phyloP scores from a whole-genome alignment of 2,329 filamentous ascomycete genomes.

The Dactylellina parvicollis region DNA sequence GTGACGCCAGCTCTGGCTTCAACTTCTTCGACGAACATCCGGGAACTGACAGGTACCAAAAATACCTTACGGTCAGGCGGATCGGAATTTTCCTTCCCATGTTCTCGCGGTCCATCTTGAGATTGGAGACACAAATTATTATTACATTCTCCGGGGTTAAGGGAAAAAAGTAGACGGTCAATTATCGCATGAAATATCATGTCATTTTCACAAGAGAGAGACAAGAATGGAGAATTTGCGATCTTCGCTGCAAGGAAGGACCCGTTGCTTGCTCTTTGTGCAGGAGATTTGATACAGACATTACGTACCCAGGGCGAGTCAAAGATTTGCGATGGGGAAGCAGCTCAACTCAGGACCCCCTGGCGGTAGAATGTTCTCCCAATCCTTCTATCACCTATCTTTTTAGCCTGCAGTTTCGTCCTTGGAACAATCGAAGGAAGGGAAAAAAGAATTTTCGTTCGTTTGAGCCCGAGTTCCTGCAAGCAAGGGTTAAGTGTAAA shows the following conservation, averaged over 20 bases:
- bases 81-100: slow-evolving; percentile 33
- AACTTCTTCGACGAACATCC: slow-evolving; percentile 4
- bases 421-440: slow-evolving; percentile 44
- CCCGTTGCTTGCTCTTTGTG: slow-evolving; percentile 13
- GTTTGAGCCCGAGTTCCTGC: slow-evolving; percentile 47
- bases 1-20: slow-evolving; percentile 26
- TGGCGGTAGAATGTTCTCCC: slow-evolving; percentile 52
- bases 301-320: slow-evolving; percentile 19
- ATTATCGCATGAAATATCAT: slow-evolving; percentile 14
- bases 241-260: slow-evolving; percentile 35
- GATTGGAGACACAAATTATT: slow-evolving; percentile 24
- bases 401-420: slow-evolving; percentile 34
- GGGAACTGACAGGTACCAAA: slow-evolving; percentile 8
- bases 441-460: slow-evolving; percentile 41
- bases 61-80: slow-evolving; percentile 29
- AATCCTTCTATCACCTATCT: slow-evolving; percentile 53
- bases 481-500: slow-evolving; percentile 30
- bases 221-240: slow-evolving; percentile 42
- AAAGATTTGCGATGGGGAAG: slow-evolving; percentile 47
- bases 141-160: slow-evolving; percentile 52
- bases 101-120: not conserved
- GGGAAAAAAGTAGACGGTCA: not conserved
- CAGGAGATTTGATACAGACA: slow-evolving; percentile 1
- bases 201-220: slow-evolving; percentile 11
- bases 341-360: slow-evolving; percentile 32